Base-by-base conservation (phyloP, 139 green algal genomes). In the Volvox africanus region DNA sequence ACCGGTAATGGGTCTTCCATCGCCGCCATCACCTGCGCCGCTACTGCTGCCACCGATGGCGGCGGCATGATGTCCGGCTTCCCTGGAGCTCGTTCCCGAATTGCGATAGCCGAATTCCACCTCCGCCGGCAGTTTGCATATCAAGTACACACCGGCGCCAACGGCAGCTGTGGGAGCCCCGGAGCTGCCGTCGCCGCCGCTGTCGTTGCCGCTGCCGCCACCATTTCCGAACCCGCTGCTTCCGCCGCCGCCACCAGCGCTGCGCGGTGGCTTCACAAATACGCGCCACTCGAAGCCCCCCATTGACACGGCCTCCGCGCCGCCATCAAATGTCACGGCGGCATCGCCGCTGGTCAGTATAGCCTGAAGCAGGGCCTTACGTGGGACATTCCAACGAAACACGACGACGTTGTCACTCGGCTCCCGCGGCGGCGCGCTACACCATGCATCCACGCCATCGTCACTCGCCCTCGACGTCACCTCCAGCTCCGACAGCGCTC, bases 231-330 rank as follows among this genome's bases (percentile, higher is more conserved):
- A n/a, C n/a, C n/a, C n/a, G 77, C 77, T 26, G 77, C 30, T 12
- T 13, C 6, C 5, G 33, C 77, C 77, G 77, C 6, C 77, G 36
- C 77, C 77, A 21, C 77, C 36, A 36, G 36, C 36, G 77, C 77
- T 36, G 35, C 35, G 77, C 77, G 77, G 77, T 11, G 77, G 35
- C 35, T 82, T 82, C 21, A 82, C 35, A n/a, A 82, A 82, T 2
- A 82, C 77, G 77, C 77, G 61, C 77, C 77, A 82, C 35, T 82
- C 77, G 35, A 82, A 62, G 2, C 77, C 77, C 36, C 77, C 77
- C 35, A 62, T 62, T 36, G 77, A 33, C 77, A 82, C 77, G 3
- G 77, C 77, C 35, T 62, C 35, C 14, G 36, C 35, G 6, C 77
- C 77, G 77, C 77, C 77, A 11, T 82, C 77, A 28, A 82, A 82